phyloP scores from a whole-genome alignment of 768 basidiomycete species.

The Agrocybe pediades region DNA sequence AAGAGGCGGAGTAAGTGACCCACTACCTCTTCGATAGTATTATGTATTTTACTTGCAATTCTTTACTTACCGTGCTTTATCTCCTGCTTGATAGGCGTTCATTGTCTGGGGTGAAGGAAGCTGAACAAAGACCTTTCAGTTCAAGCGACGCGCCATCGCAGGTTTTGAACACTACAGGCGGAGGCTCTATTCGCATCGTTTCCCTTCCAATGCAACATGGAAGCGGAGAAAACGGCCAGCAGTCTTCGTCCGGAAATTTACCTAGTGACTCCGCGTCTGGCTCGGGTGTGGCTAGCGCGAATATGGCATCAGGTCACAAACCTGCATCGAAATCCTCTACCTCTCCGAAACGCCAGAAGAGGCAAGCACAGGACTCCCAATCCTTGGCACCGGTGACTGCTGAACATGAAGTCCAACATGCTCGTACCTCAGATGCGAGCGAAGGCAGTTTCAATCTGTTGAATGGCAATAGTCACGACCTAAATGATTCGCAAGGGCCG shows the following conservation, averaged over 20 bases:
- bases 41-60: background rate
- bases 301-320: no score
- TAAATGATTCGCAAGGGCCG: constrained; percentile 25
- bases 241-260: background rate
- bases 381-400: no score
- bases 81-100: background rate
- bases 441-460: background rate
- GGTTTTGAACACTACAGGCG: no score
- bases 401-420: background rate
- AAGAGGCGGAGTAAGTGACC: constrained; percentile 67
- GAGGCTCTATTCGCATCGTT: no score
- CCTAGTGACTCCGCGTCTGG: no score
- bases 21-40: background rate
- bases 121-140: constrained; percentile 2
- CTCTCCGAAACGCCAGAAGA: no score
- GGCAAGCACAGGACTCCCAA: no score
- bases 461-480: background rate
- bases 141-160: background rate
- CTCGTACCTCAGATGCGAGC: background rate
- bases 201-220: no score
- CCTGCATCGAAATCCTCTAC: no score
- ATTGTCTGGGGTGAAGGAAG: constrained; percentile 4
- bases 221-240: background rate
- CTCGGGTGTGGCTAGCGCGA: no score
- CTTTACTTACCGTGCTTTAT: background rate